Conservation (phyloP, 768 basidiomycete genomes). For the Auricularia sp. region DNA sequence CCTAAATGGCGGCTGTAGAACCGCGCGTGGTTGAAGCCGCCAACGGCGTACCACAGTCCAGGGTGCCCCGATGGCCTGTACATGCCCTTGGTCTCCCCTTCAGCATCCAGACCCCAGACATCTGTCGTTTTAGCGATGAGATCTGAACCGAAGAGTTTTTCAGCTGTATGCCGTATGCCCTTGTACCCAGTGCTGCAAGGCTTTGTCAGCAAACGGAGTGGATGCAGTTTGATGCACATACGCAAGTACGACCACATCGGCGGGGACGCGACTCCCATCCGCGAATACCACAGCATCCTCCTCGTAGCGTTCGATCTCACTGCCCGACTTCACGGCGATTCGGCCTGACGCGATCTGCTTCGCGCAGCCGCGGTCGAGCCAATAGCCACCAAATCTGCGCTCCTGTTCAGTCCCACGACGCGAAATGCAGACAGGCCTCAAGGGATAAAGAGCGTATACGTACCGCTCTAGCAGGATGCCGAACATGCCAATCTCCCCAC, state of each 20-base stretch:
- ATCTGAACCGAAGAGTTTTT: slow-evolving; percentile 27
- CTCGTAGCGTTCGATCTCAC: background rate
- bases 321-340: background rate
- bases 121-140: slow-evolving; percentile 21
- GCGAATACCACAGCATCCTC: background rate
- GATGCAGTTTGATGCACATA: background rate
- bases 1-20: slow-evolving; percentile 1
- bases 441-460: background rate
- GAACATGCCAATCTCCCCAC: background rate
- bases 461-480: background rate
- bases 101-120: slow-evolving; percentile 33
- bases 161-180: slow-evolving; percentile 22
- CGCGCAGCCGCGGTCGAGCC: background rate
- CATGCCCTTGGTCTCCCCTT: slow-evolving; percentile 29
- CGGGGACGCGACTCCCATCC: background rate
- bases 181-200: slow-evolving; percentile 22
- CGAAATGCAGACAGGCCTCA: background rate
- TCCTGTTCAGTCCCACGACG: background rate
- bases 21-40: slow-evolving; percentile 1
- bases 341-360: background rate
- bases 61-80: slow-evolving; percentile 35
- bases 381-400: background rate
- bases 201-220: background rate
- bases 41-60: slow-evolving; percentile 1
- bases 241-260: background rate